These are phyloP conservation scores for Linnemannia exigua DNA, from an alignment of 192 early-diverging fungal genomes.

Conservation along the genomic window DNA sequence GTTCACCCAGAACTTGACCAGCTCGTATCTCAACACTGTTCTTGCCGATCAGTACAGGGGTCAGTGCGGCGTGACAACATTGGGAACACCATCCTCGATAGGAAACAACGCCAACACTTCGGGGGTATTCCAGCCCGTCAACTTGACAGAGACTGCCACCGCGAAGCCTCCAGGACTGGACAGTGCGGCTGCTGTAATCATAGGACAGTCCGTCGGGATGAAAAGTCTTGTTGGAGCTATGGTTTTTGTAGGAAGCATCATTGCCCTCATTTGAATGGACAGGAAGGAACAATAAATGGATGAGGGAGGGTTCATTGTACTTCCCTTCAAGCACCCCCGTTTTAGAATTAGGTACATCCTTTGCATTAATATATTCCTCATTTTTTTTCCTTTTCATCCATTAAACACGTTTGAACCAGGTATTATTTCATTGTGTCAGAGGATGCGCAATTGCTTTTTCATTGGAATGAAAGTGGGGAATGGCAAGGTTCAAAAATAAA, in stretches of 20 bases:
- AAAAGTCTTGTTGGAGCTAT: neutral
- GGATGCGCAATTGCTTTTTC: too few relatives aligned
- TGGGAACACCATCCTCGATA: constrained; percentile 11
- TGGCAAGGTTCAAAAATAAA: neutral
- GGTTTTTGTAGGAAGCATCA: neutral
- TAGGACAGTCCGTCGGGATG: neutral
- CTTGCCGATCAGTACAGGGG: constrained; percentile 24
- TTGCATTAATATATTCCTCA: too few relatives aligned
- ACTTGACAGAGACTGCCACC: constrained; percentile 5
- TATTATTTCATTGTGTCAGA: neutral
- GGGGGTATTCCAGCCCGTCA: constrained; percentile 26
- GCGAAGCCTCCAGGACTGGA: constrained; percentile 8
- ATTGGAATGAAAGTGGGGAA: too few relatives aligned
- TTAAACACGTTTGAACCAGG: neutral
- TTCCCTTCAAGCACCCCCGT: neutral
- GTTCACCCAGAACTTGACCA: constrained; percentile 21
- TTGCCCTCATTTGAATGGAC: neutral
- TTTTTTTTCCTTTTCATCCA: neutral
- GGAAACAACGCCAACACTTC: neutral
- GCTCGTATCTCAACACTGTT: neutral
- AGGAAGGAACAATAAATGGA: neutral
- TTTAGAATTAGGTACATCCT: neutral
- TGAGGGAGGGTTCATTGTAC: neutral
- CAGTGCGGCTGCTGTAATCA: neutral
- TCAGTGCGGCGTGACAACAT: constrained; percentile 12